Conservation (phyloP, 139 green algal species). For the Yamagishiella unicocca region DNA sequence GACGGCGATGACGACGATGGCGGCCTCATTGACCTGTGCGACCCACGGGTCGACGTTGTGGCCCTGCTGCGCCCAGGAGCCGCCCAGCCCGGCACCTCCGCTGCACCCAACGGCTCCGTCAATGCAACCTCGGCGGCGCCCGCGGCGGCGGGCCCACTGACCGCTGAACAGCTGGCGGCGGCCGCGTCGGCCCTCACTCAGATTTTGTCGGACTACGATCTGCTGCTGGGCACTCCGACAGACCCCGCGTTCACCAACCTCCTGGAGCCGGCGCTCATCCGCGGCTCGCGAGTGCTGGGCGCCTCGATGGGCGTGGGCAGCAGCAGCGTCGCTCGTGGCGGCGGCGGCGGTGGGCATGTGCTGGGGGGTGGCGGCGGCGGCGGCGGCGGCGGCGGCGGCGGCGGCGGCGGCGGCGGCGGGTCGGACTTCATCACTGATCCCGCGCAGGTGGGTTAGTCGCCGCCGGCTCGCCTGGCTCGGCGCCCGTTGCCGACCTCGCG, state of each 20-base stretch:
- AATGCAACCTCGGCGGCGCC: neutral
- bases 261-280: constrained; percentile 71
- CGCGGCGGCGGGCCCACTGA: neutral
- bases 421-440: neutral
- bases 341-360: constrained; percentile 8
- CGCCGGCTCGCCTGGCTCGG: no score
- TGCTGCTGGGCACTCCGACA: constrained; percentile 58
- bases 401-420: neutral
- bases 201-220: constrained; percentile 61
- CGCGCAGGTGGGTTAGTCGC: constrained; percentile 17
- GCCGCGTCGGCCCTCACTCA: constrained; percentile 43
- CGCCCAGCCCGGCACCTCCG: neutral
- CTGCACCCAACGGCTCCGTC: neutral
- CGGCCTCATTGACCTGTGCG: constrained; percentile 15
- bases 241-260: constrained; percentile 54
- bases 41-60: constrained; percentile 11
- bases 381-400: neutral
- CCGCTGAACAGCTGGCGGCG: constrained; percentile 43
- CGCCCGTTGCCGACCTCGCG: no score
- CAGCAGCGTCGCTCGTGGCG: neutral
- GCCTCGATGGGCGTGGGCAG: neutral
- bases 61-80: neutral
- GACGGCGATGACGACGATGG: neutral
- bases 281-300: constrained; percentile 5
- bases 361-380: neutral